Conservation (phyloP, 495 filamentous ascomycete species). For the Neurospora cerealis region DNA sequence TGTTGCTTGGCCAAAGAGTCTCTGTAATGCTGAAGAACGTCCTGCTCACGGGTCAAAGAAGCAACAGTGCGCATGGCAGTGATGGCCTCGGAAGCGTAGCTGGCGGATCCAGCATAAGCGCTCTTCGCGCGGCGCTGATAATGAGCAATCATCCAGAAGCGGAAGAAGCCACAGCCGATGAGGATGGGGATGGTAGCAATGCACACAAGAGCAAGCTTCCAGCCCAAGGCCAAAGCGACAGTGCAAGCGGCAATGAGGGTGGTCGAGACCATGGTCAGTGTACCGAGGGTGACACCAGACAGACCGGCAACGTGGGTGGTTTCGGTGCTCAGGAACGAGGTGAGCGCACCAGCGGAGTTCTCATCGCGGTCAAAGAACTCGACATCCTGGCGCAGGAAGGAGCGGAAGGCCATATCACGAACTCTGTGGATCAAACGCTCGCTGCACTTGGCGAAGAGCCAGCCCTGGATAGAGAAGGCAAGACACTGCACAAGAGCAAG, state of each 20-base stretch:
- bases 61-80: constrained; percentile 86
- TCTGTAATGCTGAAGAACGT: constrained; percentile 63
- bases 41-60: constrained; percentile 47
- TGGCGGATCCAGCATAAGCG: constrained; percentile 64
- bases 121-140: constrained; percentile 66
- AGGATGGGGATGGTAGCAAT: constrained; percentile 71
- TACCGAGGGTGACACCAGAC: constrained; percentile 71
- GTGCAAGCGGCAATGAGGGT: constrained; percentile 61
- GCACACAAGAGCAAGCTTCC: constrained; percentile 86
- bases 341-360: constrained; percentile 74
- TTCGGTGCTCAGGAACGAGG: constrained; percentile 77
- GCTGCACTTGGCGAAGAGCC: constrained; percentile 70
- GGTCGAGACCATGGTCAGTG: constrained; percentile 63
- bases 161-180: constrained; percentile 74
- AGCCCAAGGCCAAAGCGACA: constrained; percentile 61
- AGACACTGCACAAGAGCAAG: constrained; percentile 72
- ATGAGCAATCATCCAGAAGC: constrained; percentile 58
- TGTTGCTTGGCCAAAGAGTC: constrained; percentile 19
- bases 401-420: constrained; percentile 68
- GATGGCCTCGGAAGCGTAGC: constrained; percentile 82
- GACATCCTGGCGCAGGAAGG: constrained; percentile 86
- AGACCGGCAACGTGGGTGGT: constrained; percentile 77
- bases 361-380: constrained; percentile 76
- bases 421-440: constrained; percentile 72
- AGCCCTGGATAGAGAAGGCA: constrained; percentile 55